Evolutionary conservation across 805 yeast species (phyloP).

Genomic region (Myxozyma monticola): DNA sequence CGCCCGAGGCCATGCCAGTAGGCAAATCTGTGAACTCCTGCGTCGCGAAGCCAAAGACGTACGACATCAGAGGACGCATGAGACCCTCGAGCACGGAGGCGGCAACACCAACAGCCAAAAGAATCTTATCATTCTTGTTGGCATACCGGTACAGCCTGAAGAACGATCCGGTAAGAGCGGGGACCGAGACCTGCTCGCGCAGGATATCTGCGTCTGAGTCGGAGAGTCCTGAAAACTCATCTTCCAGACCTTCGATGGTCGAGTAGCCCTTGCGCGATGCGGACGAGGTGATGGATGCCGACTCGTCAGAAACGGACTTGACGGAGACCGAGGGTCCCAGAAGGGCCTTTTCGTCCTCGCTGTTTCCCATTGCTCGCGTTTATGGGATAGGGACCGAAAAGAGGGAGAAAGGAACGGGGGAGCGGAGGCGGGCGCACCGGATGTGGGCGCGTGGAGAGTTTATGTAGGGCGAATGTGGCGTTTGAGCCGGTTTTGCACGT

Average conservation of each 20-base stretch:
- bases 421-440: no score
- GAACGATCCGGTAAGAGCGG: constrained; percentile 33
- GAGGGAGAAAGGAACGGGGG: no score
- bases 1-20: constrained; percentile 3
- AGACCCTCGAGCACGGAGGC: constrained; percentile 44
- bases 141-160: constrained; percentile 40
- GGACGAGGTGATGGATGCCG: not conserved
- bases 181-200: constrained; percentile 37
- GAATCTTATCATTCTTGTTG: constrained; percentile 34
- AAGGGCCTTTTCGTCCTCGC: constrained; percentile 13
- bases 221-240: constrained; percentile 34
- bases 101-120: constrained; percentile 37
- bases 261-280: constrained; percentile 20
- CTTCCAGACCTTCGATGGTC: constrained; percentile 17
- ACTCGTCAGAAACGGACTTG: constrained; percentile 2
- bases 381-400: no score
- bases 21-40: constrained; percentile 37
- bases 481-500: no score
- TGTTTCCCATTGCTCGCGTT: no score
- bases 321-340: not conserved
- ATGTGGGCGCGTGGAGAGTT: no score
- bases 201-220: constrained; percentile 39
- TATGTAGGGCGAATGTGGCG: no score
- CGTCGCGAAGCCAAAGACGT: constrained; percentile 45
- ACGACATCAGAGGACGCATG: constrained; percentile 41